Base-by-base conservation (phyloP, 768 basidiomycete species). In the Paxillus rubicundulus region DNA sequence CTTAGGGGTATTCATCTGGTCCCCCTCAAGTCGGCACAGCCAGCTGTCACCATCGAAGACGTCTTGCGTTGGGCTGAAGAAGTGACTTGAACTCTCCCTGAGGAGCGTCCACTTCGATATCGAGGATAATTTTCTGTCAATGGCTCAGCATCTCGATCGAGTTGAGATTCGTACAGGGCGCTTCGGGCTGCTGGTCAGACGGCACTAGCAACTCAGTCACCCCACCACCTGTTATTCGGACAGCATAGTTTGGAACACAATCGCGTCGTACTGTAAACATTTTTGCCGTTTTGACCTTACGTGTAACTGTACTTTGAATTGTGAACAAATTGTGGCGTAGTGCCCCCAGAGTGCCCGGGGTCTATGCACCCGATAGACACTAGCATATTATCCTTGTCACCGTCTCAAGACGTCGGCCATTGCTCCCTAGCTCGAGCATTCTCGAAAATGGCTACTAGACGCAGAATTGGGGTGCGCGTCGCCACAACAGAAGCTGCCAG, bases 401-500 rank as follows among this genome's bases (percentile, higher is more conserved):
- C 36, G 9, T 37, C 16, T 8, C 13, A 14, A 37, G 17, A 38
- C 37, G 7, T n/a, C 37, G 14, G n/a, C 14, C 9, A 47, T n/a
- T n/a, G 12, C n/a, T 30, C n/a, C 32, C 20, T 37, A 13, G 24
- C 41, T 27, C 5, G 21, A 44, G 24, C 33, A 9, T 33, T 27
- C 30, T 18, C 6, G 42, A 60, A 49, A 20, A 89, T 91, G 89
- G 74, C 88, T 42, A 86, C 85, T 28, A 78, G 82, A 69, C 77
- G 88, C 59, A 82, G 87, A 66, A 86, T 90, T 46, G 89, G 89
- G 6, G 82, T 91, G 55, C 87, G 84, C 62, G 76, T 77, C 20
- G 85, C 87, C 44, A 86, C 85, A 45, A 86, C 87, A 3, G 89
- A 92, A 67, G 87, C 87, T 43, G 88, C 89, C 32, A 79, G 89